Percentiles rank a stretch among this genome's conserved stretches.
Evolutionary conservation across 345 rosid genomes (phyloP).

Genomic region (Populus euphratica): DNA sequence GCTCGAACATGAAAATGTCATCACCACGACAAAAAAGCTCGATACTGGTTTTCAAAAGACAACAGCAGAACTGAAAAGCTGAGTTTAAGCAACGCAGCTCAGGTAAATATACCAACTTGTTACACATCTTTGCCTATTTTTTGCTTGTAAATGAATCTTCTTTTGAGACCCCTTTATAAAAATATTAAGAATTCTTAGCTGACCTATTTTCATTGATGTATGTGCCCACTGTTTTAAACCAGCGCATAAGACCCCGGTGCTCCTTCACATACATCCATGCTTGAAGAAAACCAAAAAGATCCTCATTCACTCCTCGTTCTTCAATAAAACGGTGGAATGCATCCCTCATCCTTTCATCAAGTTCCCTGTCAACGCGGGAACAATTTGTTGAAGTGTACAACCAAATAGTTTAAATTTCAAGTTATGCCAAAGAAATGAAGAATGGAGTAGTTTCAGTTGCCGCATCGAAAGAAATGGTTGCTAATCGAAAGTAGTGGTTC

Average conservation of each 20-base stretch:
- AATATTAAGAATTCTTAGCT: constrained; percentile 8
- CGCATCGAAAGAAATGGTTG: neutral
- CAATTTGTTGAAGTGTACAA: neutral
- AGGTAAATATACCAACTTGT: neutral
- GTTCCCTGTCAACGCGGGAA: constrained; percentile 46
- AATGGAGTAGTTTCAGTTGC: neutral
- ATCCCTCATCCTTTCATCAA: constrained; percentile 75
- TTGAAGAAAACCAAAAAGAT: constrained; percentile 82
- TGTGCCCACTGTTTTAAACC: constrained; percentile 76
- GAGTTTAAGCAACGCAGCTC: neutral
- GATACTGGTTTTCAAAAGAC: neutral
- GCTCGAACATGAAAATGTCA: neutral
- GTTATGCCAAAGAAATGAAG: neutral
- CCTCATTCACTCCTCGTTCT: constrained; percentile 76
- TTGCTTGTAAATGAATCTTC: neutral
- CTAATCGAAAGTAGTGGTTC: neutral
- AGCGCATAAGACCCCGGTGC: constrained; percentile 62
- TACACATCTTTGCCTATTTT: too few relatives aligned
- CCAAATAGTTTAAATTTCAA: neutral
- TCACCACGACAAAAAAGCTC: neutral
- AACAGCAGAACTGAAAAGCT: neutral
- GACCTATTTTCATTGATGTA: constrained; percentile 44
- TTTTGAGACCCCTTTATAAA: neutral
- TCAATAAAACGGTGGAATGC: constrained; percentile 68
- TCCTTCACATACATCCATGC: constrained; percentile 94